Percentiles rank a stretch among this genome's conserved stretches.
These are phyloP conservation scores for Blastobotrys aristatus DNA, from an alignment of 1,139 yeast species.

Conservation along the genomic window DNA sequence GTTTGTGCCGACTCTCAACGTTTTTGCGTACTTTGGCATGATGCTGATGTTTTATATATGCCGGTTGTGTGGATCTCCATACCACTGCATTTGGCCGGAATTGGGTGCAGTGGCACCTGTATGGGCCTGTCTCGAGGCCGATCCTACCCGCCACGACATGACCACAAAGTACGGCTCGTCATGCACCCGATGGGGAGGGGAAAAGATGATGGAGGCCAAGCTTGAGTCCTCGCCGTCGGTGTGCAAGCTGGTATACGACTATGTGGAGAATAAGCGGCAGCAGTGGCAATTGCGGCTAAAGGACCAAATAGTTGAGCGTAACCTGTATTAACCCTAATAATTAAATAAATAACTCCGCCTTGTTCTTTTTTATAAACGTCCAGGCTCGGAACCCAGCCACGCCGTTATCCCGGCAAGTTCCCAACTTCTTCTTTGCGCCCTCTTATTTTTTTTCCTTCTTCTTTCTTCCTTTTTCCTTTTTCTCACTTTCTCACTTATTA, in stretches of 20 bases:
- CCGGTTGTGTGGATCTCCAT: constrained; percentile 72
- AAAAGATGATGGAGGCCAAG: constrained; percentile 50
- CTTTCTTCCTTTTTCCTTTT: not conserved
- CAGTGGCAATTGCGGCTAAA: constrained; percentile 70
- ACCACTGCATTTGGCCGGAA: constrained; percentile 86
- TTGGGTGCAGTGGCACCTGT: constrained; percentile 85
- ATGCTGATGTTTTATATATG: constrained; percentile 77
- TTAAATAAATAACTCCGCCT: not conserved
- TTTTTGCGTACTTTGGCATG: constrained; percentile 83
- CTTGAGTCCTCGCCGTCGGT: constrained; percentile 39
- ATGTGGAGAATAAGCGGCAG: constrained; percentile 48
- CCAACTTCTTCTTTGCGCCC: not conserved
- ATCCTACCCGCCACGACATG: constrained; percentile 44
- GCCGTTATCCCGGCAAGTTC: not conserved
- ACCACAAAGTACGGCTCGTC: constrained; percentile 71
- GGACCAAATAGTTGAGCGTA: constrained; percentile 54
- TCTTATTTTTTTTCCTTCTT: constrained; percentile 1
- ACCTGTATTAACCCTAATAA: constrained; percentile 19
- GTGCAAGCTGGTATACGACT: constrained; percentile 45
- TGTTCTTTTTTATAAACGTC: not conserved
- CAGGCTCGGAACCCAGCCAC: not conserved
- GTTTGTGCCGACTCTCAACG: constrained; percentile 67
- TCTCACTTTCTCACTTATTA: not conserved
- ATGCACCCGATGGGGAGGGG: constrained; percentile 56
- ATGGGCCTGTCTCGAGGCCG: constrained; percentile 49